Conservation (phyloP, 176 grass and related monocot genomes). For the Poa annua region DNA sequence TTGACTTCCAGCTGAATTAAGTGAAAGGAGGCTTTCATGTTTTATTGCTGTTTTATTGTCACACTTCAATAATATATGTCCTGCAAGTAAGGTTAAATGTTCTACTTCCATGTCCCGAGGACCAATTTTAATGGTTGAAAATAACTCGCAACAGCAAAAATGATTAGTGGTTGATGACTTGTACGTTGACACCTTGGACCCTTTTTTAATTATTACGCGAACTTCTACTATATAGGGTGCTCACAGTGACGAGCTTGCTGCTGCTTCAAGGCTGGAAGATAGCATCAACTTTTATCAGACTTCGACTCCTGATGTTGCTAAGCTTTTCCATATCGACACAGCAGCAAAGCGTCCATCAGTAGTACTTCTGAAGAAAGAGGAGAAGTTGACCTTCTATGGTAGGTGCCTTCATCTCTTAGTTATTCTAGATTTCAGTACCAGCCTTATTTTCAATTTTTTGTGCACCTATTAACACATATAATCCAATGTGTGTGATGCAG, state of each 20-base stretch:
- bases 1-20: too few species aligned
- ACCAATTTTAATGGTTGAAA: too few species aligned
- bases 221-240: too few species aligned
- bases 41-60: too few species aligned
- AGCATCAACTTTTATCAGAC: slow-evolving; percentile 76
- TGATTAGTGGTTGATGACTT: too few species aligned
- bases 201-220: too few species aligned
- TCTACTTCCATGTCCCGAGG: too few species aligned
- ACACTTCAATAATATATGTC: too few species aligned
- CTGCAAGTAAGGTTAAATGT: too few species aligned
- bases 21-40: too few species aligned
- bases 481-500: slow-evolving; percentile 31
- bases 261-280: slow-evolving; percentile 84
- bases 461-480: background rate
- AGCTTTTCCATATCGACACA: slow-evolving; percentile 76
- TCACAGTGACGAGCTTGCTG: slow-evolving; percentile 70
- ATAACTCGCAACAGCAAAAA: too few species aligned
- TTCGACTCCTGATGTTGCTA: slow-evolving; percentile 67
- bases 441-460: background rate
- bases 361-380: slow-evolving; percentile 75
- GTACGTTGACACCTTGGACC: too few species aligned
- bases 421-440: background rate
- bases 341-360: slow-evolving; percentile 63
- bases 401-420: background rate
- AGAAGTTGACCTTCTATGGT: background rate